Percentiles rank a stretch among this genome's conserved stretches.
Evolutionary conservation across 116 monocot species (phyloP).

Genomic region (Thalassia testudinum): DNA sequence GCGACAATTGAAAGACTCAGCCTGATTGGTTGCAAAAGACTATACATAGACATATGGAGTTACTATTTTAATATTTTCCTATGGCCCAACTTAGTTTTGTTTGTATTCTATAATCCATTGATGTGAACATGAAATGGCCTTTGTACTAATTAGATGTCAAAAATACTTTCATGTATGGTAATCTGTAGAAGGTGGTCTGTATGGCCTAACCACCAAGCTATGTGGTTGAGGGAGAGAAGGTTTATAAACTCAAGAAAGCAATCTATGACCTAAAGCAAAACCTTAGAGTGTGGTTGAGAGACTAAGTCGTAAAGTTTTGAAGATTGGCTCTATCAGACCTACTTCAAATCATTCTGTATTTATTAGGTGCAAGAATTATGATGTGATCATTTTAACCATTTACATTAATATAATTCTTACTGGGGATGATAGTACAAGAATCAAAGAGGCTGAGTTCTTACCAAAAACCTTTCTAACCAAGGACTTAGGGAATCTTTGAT

Average conservation of each 20-base stretch:
- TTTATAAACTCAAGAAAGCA: not conserved
- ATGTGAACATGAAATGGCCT: no score
- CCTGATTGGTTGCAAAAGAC: not conserved
- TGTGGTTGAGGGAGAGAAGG: not conserved
- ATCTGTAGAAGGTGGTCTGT: not conserved
- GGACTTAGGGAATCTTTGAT: not conserved
- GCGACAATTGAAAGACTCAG: not conserved
- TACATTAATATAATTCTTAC: not conserved
- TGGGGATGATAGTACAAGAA: not conserved
- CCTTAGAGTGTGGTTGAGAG: not conserved
- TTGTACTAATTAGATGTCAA: no score
- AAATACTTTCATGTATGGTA: no score
- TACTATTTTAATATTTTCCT: no score
- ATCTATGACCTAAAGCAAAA: not conserved
- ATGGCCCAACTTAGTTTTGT: no score
- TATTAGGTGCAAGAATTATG: not conserved
- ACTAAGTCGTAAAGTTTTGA: not conserved
- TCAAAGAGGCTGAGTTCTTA: not conserved
- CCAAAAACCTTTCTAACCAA: not conserved
- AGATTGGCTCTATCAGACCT: not conserved
- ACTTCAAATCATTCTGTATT: not conserved
- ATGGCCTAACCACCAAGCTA: not conserved
- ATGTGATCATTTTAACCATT: not conserved
- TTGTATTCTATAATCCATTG: no score
- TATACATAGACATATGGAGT: no score